A percentile compares a stretch with the other conserved stretches of the same genome.
Conservation (phyloP, 2,329 filamentous ascomycete genomes). For the Zymoseptoria brevis region DNA sequence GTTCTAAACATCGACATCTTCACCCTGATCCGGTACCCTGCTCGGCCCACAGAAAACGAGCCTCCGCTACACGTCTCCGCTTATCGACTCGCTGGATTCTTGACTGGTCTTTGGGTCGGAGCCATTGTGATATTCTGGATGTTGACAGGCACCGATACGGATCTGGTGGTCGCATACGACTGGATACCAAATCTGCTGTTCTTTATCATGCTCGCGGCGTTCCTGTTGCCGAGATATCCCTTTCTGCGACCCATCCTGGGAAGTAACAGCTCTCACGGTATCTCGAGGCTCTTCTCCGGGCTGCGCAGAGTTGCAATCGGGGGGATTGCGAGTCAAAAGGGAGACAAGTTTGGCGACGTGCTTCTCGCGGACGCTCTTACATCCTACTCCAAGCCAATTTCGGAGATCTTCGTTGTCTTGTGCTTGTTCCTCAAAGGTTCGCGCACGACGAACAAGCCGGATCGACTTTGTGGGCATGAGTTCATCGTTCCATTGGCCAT, state of each 20-base stretch:
- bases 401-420: constrained; percentile 76
- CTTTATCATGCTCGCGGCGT: constrained; percentile 60
- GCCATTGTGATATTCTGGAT: constrained; percentile 79
- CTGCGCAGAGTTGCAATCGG: constrained; percentile 74
- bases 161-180: constrained; percentile 66
- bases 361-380: constrained; percentile 89
- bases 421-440: constrained; percentile 74
- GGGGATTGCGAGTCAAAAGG: constrained; percentile 73
- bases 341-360: constrained; percentile 93
- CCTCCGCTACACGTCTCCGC: constrained; percentile 66
- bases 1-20: constrained; percentile 60
- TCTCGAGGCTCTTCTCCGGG: constrained; percentile 62
- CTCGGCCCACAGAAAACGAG: constrained; percentile 61
- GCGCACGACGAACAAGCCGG: constrained; percentile 70
- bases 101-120: constrained; percentile 61
- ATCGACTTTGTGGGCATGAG: constrained; percentile 71
- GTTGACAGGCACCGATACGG: constrained; percentile 61
- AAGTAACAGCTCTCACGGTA: constrained; percentile 48
- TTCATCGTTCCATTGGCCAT: constrained; percentile 79
- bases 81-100: constrained; percentile 73
- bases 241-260: constrained; percentile 11
- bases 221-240: constrained; percentile 51
- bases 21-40: constrained; percentile 71
- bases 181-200: constrained; percentile 78
- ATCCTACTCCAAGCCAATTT: constrained; percentile 86